phyloP scores from a whole-genome alignment of 1,139 yeast genomes.

The Suhomyces bribrorum region DNA sequence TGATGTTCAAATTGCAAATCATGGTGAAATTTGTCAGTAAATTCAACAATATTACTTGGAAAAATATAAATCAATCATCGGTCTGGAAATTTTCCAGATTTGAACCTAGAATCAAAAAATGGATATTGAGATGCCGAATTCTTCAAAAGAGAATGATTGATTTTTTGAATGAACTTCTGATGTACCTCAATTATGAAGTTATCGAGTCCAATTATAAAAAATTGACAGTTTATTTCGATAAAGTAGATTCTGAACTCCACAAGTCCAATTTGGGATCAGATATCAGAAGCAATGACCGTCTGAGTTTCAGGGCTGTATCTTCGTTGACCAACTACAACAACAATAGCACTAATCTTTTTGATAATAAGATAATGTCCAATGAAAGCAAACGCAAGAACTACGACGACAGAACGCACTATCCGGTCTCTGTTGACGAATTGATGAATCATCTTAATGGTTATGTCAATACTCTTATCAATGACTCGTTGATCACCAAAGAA shows the following conservation, averaged over 20 bases:
- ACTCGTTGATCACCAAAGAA: slow-evolving; percentile 66
- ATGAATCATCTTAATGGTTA: slow-evolving; percentile 55
- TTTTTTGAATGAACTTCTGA: slow-evolving; percentile 57
- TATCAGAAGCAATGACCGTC: neutral
- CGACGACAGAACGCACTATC: slow-evolving; percentile 6
- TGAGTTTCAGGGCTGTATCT: slow-evolving; percentile 1
- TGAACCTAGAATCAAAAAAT: slow-evolving; percentile 45
- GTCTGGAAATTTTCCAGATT: slow-evolving; percentile 62
- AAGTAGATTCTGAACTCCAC: slow-evolving; percentile 19
- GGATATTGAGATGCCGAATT: slow-evolving; percentile 60
- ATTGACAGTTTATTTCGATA: slow-evolving; percentile 31
- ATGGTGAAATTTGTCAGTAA: slow-evolving; percentile 63
- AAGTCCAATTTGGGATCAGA: slow-evolving; percentile 18
- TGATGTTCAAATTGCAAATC: slow-evolving; percentile 71
- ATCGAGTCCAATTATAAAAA: slow-evolving; percentile 56
- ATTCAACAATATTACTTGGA: slow-evolving; percentile 68
- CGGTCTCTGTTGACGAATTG: slow-evolving; percentile 53
- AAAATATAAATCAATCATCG: slow-evolving; percentile 62
- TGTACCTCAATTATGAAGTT: slow-evolving; percentile 61
- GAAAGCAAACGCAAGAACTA: slow-evolving; percentile 7
- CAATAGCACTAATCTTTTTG: slow-evolving; percentile 35
- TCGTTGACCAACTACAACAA: slow-evolving; percentile 22
- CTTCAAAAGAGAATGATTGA: slow-evolving; percentile 64
- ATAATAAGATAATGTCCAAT: slow-evolving; percentile 24
- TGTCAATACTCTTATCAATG: slow-evolving; percentile 65